A percentile compares a stretch with the other conserved stretches of the same genome.
phyloP scores from a whole-genome alignment of 2,329 filamentous ascomycete species.

The Cercospora berteroae region DNA sequence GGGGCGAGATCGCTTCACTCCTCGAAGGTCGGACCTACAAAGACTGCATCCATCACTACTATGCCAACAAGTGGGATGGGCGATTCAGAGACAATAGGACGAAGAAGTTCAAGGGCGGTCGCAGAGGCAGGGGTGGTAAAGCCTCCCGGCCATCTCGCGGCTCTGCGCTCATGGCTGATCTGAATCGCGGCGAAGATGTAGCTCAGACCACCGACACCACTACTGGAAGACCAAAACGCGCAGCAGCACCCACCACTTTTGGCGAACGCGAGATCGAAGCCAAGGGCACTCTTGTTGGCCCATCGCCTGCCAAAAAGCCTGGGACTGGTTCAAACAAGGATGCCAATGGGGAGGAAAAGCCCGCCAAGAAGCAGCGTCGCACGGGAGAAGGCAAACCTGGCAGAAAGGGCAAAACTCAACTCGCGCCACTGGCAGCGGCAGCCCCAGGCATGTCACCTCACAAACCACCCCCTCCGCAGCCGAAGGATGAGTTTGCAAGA shows the following conservation, averaged over 20 bases:
- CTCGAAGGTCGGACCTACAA: constrained; percentile 69
- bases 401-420: constrained; percentile 43
- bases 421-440: constrained; percentile 39
- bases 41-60: constrained; percentile 82
- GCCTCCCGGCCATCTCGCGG: constrained; percentile 45
- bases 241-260: constrained; percentile 69
- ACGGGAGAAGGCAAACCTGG: constrained; percentile 37
- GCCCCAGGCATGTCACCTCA: constrained; percentile 36
- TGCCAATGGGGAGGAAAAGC: constrained; percentile 38
- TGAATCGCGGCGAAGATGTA: constrained; percentile 48
- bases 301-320: constrained; percentile 49
- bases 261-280: constrained; percentile 63
- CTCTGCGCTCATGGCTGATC: constrained; percentile 62
- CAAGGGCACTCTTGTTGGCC: constrained; percentile 57
- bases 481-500: constrained; percentile 33
- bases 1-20: constrained; percentile 71
- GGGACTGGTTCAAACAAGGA: constrained; percentile 30
- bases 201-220: constrained; percentile 42
- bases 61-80: constrained; percentile 71
- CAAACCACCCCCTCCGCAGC: constrained; percentile 30
- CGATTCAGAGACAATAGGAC: constrained; percentile 75
- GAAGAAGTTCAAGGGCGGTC: constrained; percentile 42
- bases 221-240: constrained; percentile 51
- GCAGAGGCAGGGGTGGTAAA: constrained; percentile 50
- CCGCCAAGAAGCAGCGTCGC: constrained; percentile 34